Evolutionary conservation across 2,329 filamentous ascomycete genomes (phyloP), one percentile per base, ranked within the genome.

Genomic region (Metarhizium rileyi): DNA sequence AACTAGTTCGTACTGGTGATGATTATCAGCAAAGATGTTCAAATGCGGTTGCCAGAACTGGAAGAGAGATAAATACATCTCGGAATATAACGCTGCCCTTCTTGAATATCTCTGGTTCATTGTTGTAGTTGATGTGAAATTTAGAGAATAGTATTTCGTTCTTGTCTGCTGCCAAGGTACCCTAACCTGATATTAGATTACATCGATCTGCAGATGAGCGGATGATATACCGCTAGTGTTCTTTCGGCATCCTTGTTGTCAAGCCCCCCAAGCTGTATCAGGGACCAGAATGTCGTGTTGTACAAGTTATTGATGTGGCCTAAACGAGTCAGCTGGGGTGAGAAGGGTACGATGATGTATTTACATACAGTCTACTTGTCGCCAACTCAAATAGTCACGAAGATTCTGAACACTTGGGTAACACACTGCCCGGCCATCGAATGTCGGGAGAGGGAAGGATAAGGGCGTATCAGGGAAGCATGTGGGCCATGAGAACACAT

Each of bases 251-350:
- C 85, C 46, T 83, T 84, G 27, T 81, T 78, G 47, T 79, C 83
- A 71, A 93, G 77, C 0, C 84, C 86, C 2, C 87, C 90, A 44
- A 81, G 72, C 55, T 88, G 81, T 22, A 97, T 85, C 59, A 98
- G 73, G 1, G 84, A 75, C 93, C 93, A 98, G 66, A 97, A 97
- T 0, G 89, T 88, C 0, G 93, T 98, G 65, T 98, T 98, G 68
- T 96, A 98, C 4, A 98, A 78, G 61, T 98, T 98, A 67, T 98
- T 98, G 59, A 98, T 95, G 64, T 98, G 93, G 56, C 87, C 87
- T 52, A n/a, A 6, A 18, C 91, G 52, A 9, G 0, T 23, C 10
- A 3, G 33, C 64, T 52, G 61, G 57, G 27, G 64, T 53, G 62
- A 57, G 18, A 38, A 28, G n/a, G 18, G 6, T 7, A 16, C 68